Conservation (phyloP, 1,284 basidiomycete genomes). For the Apiotrichum gamsii region DNA sequence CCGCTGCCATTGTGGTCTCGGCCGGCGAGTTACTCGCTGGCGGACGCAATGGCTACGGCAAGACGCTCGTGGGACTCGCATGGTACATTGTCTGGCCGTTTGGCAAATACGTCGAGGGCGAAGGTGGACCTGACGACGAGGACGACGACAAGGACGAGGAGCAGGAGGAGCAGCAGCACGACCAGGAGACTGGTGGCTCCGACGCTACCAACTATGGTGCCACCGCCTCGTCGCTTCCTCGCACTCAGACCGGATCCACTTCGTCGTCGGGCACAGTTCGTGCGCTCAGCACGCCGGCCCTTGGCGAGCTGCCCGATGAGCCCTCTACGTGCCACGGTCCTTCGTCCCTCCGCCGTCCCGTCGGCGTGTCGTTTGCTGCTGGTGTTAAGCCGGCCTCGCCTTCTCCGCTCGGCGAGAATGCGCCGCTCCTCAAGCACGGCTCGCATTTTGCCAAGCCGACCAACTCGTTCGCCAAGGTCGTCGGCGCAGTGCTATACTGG, state of each 20-base stretch:
- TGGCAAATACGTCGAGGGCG: constrained; percentile 95
- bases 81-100: constrained; percentile 99
- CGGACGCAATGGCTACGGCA: constrained; percentile 78
- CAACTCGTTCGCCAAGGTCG: constrained; percentile 43
- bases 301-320: no score
- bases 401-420: constrained; percentile 21
- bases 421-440: constrained; percentile 27
- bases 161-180: neutral
- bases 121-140: constrained; percentile 47
- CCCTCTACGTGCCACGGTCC: constrained; percentile 1
- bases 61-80: constrained; percentile 82
- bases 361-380: constrained; percentile 35
- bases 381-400: constrained; percentile 15
- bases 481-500: constrained; percentile 68
- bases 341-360: constrained; percentile 7
- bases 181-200: no score
- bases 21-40: constrained; percentile 52
- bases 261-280: constrained; percentile 23
- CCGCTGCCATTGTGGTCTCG: constrained; percentile 62
- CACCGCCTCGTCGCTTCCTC: neutral
- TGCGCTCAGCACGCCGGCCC: neutral
- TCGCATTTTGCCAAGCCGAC: constrained; percentile 27
- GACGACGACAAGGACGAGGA: constrained; percentile 13
- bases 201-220: neutral
- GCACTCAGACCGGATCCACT: neutral